Base-by-base conservation (phyloP, 805 yeast genomes). In the Pichia exigua region DNA sequence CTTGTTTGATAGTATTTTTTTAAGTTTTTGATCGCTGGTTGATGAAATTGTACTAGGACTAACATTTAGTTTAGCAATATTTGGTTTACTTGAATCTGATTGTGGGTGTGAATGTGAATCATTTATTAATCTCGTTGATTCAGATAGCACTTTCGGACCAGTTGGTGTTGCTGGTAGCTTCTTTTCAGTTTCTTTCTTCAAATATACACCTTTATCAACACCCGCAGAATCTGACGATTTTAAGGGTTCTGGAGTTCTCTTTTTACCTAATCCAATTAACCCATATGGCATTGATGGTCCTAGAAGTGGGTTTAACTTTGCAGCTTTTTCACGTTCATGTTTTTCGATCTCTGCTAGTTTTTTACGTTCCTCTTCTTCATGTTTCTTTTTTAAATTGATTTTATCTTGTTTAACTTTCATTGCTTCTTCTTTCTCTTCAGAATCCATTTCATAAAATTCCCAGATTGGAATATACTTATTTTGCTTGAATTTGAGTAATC, bases 401-500 rank as follows among this genome's bases (percentile, higher is more conserved):
- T 45, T 53, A 28, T 61, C 60, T 13, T 56, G 57, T 39, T 59
- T 52, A 40, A 53, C 58, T 42, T 57, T 58, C 49, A 61, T 51
- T 47, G 61, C 70, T 35, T 48, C 55, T 12, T 61, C 62, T 50
- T 69, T 72, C 32, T 71, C 78, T 18, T 69, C 77, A 4, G 74
- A 77, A 2, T 72, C 79, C 28, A 68, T 62, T 8, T 73, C 73
- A 55, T 78, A 75, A 57, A 83, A 81, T 20, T 83, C 86, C 76
- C 81, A 77, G 45, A 74, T 56, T 44, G 72, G 75, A 2, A 79
- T 67, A 75, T 85, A 77, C 0, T 68, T 66, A 39, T 70, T 73
- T 21, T 77, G 65, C 44, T 81, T 72, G 0, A 87, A 78, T 51
- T 76, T 78, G 24, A 85, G 66, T 54, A 82, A 82, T 0, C 89